phyloP scores from a whole-genome alignment of 1,139 yeast genomes.

The Diutina rugosa region DNA sequence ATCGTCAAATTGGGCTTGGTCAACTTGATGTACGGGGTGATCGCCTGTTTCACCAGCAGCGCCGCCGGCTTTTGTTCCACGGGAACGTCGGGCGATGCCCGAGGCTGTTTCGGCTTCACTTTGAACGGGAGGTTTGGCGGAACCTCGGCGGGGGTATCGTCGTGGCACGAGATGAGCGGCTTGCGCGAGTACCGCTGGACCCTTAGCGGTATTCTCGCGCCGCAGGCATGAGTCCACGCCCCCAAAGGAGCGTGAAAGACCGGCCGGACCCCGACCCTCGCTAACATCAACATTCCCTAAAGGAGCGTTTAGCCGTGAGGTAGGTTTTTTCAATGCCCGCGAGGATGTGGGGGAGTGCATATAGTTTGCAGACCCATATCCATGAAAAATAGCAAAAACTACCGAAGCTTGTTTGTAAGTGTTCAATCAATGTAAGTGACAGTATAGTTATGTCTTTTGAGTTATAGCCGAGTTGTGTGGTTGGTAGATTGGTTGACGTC shows the following conservation, averaged over 20 bases:
- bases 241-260: not conserved
- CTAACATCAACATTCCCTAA: not conserved
- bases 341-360: not conserved
- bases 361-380: not conserved
- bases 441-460: too few species aligned
- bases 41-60: conserved; percentile 6
- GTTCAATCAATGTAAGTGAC: too few species aligned
- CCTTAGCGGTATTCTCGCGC: not conserved
- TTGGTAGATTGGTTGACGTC: too few species aligned
- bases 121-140: conserved; percentile 37
- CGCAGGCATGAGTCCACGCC: not conserved
- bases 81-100: conserved; percentile 7
- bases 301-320: not conserved
- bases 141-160: not conserved
- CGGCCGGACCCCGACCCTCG: not conserved
- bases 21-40: conserved; percentile 55
- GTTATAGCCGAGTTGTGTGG: too few species aligned
- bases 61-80: conserved; percentile 2
- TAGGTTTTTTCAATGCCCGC: not conserved
- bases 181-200: not conserved
- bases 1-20: conserved; percentile 85
- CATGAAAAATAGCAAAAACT: too few species aligned
- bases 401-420: too few species aligned
- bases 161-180: conserved; percentile 1
- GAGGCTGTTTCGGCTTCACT: conserved; percentile 26